Conservation (phyloP, 2,329 filamentous ascomycete species). For the Diaporthe ampelina region DNA sequence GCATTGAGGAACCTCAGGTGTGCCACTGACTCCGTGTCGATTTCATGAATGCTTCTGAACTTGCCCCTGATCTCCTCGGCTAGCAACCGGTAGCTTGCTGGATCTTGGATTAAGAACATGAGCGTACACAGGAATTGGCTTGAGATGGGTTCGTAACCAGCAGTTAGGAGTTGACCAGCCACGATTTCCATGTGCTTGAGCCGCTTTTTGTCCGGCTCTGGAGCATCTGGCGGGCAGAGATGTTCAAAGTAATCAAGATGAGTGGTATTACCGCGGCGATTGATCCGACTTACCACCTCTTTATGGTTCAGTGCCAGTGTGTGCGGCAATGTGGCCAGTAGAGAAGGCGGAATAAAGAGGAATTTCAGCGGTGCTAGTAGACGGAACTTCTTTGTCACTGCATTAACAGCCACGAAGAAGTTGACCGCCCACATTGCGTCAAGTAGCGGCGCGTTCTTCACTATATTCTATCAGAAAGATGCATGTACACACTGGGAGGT, state of each 20-base stretch:
- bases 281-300: not conserved
- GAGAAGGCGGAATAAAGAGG: not conserved
- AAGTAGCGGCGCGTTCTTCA: not conserved
- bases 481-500: no score
- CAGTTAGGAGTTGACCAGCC: not conserved
- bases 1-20: not conserved
- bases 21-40: not conserved
- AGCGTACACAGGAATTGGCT: slow-evolving; percentile 14
- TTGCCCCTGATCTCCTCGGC: not conserved
- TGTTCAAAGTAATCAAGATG: slow-evolving; percentile 18
- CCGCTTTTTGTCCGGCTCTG: not conserved
- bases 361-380: not conserved
- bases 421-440: slow-evolving; percentile 1
- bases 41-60: not conserved
- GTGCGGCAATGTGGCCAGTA: not conserved
- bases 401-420: slow-evolving; percentile 7
- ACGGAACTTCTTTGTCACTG: not conserved
- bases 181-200: slow-evolving; percentile 18
- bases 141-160: not conserved
- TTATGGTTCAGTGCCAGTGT: not conserved
- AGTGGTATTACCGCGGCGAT: not conserved
- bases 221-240: not conserved
- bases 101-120: not conserved
- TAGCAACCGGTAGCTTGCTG: not conserved
- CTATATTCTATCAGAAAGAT: not conserved